Evolutionary conservation across 1,284 basidiomycete species (phyloP).

Genomic region (Irpex lacteus): DNA sequence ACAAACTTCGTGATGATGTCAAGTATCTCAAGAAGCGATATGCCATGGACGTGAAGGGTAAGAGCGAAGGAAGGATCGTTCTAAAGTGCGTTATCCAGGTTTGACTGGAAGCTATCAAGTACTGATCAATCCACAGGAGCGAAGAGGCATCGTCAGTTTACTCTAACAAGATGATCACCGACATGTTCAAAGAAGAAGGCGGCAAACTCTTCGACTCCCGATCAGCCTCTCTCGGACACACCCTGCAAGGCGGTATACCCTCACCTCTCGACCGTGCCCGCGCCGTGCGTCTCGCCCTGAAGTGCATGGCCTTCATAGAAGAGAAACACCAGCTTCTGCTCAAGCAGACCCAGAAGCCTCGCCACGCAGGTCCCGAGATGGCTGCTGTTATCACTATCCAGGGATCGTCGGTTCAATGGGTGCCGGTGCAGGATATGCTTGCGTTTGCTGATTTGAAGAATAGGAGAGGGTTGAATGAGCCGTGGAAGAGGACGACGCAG

Average conservation of each 20-base stretch:
- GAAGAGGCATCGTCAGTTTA: conserved; percentile 89
- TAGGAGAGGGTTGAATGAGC: conserved; percentile 75
- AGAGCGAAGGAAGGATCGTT: conserved; percentile 89
- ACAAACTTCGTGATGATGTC: conserved; percentile 82
- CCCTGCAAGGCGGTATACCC: conserved; percentile 92
- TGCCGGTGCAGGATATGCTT: conserved; percentile 82
- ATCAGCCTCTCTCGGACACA: conserved; percentile 92
- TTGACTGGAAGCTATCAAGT: not conserved
- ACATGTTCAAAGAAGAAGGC: conserved; percentile 95
- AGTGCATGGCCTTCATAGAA: conserved; percentile 95
- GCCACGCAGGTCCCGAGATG: conserved; percentile 57
- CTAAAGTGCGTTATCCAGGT: conserved; percentile 61
- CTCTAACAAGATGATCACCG: conserved; percentile 89
- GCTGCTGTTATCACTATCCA: conserved; percentile 94
- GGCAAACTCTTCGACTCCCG: conserved; percentile 91
- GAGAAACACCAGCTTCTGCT: conserved; percentile 59
- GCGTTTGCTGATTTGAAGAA: conserved; percentile 89
- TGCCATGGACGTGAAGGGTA: conserved; percentile 83
- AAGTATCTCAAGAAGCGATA: conserved; percentile 89
- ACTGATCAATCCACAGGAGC: conserved; percentile 49
- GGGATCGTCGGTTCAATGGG: conserved; percentile 76
- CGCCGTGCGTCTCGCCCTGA: conserved; percentile 85
- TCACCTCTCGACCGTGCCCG: conserved; percentile 93
- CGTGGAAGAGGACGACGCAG: conserved; percentile 78
- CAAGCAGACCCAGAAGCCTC: conserved; percentile 44